phyloP scores from a whole-genome alignment of 257 asterid genomes.

The Lycium ferocissimum region DNA sequence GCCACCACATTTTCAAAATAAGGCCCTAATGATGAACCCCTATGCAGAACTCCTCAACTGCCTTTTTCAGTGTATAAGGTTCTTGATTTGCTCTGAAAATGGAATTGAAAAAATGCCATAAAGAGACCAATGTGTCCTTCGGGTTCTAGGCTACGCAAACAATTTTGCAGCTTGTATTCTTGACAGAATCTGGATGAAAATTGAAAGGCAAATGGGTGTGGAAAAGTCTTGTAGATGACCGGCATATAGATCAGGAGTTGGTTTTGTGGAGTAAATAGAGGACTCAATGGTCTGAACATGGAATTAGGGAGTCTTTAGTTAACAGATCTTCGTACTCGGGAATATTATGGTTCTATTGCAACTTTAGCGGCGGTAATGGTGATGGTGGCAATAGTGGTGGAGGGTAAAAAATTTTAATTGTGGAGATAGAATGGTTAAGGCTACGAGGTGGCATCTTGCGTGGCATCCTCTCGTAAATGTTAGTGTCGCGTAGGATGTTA shows the following conservation, averaged over 20 bases:
- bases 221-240: conserved; percentile 44
- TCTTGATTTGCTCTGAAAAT: conserved; percentile 41
- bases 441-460: no score
- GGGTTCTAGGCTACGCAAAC: conserved; percentile 50
- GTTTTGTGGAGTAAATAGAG: conserved; percentile 38
- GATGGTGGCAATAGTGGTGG: no score
- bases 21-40: conserved; percentile 52
- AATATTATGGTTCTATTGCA: neutral
- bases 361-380: no score
- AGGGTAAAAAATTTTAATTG: no score
- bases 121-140: conserved; percentile 45
- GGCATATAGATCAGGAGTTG: conserved; percentile 40
- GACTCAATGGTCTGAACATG: conserved; percentile 42
- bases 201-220: conserved; percentile 47
- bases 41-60: conserved; percentile 42
- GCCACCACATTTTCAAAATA: conserved; percentile 44
- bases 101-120: conserved; percentile 50
- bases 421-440: no score
- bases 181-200: conserved; percentile 38
- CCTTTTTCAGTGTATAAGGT: conserved; percentile 45
- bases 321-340: conserved; percentile 36
- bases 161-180: conserved; percentile 37
- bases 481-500: no score
- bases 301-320: conserved; percentile 41
- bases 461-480: no score